Evolutionary conservation across 106 monocot species (phyloP).

Genomic region (Triglochin maritima): DNA sequence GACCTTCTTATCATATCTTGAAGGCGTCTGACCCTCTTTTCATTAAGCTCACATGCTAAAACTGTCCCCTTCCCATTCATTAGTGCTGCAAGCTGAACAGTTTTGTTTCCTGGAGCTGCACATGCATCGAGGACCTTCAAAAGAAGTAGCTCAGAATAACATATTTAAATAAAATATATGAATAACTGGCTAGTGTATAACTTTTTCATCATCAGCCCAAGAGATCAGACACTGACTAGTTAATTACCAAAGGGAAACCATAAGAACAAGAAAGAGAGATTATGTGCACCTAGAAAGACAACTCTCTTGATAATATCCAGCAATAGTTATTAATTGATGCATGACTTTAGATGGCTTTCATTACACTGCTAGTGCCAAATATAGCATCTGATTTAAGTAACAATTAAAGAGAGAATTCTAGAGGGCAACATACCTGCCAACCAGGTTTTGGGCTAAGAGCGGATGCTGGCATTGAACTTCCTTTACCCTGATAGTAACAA

Average conservation of each 20-base stretch:
- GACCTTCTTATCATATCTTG: constrained; percentile 51
- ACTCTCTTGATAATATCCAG: too few relatives aligned
- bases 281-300: too few relatives aligned
- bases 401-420: not conserved
- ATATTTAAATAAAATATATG: not conserved
- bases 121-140: constrained; percentile 94
- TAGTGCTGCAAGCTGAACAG: constrained; percentile 80
- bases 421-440: constrained; percentile 53
- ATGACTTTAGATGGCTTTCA: too few relatives aligned
- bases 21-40: constrained; percentile 43
- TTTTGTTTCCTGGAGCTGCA: constrained; percentile 99
- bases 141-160: not conserved
- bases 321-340: too few relatives aligned
- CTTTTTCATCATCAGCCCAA: not conserved
- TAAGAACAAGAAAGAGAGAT: not conserved
- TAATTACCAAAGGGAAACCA: not conserved
- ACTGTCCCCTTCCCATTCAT: constrained; percentile 78
- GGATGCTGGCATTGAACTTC: constrained; percentile 91
- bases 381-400: too few relatives aligned
- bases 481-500: constrained; percentile 63
- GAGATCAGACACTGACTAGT: not conserved
- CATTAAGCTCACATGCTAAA: constrained; percentile 74
- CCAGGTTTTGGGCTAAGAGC: constrained; percentile 76
- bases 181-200: not conserved
- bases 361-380: too few relatives aligned